A percentile compares a stretch with the other conserved stretches of the same genome.
Conservation (phyloP, 192 early-diverging fungal genomes). For the Coemansia sp. region DNA sequence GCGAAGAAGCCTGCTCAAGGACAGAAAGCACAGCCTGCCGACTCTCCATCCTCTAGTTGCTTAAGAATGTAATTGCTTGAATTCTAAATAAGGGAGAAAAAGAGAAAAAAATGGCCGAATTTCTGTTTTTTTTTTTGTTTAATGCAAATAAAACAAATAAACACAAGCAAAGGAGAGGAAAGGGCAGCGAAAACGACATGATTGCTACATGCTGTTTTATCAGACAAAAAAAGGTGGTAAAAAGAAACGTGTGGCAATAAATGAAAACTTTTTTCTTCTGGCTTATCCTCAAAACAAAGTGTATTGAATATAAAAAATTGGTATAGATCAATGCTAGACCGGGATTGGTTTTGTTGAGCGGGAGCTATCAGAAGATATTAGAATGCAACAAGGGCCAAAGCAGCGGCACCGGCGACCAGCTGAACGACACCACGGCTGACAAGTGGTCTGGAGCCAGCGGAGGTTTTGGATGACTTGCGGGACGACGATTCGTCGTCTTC, state of each 20-base stretch:
- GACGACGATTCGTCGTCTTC: background rate
- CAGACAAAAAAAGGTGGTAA: background rate
- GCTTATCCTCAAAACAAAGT: no score
- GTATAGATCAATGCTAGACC: no score
- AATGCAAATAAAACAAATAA: background rate
- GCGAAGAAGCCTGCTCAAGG: conserved; percentile 69
- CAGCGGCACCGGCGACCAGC: background rate
- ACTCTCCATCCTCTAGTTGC: conserved; percentile 2
- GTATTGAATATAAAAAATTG: no score
- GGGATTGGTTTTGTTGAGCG: no score
- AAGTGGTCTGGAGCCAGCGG: background rate
- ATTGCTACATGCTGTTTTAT: background rate
- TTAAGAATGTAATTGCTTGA: background rate
- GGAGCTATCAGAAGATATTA: background rate
- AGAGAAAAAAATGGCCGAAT: no score
- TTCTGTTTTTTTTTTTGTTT: background rate
- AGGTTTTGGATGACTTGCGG: background rate
- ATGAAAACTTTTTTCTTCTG: background rate
- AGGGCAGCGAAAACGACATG: background rate
- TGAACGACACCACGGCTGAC: background rate
- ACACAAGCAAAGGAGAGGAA: background rate
- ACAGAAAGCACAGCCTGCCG: conserved; percentile 44
- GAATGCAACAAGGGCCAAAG: background rate
- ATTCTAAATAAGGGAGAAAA: background rate
- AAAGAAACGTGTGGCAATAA: background rate